Evolutionary conservation across 2,329 filamentous ascomycete species (phyloP).

Genomic region (Cyphellophora attinorum): DNA sequence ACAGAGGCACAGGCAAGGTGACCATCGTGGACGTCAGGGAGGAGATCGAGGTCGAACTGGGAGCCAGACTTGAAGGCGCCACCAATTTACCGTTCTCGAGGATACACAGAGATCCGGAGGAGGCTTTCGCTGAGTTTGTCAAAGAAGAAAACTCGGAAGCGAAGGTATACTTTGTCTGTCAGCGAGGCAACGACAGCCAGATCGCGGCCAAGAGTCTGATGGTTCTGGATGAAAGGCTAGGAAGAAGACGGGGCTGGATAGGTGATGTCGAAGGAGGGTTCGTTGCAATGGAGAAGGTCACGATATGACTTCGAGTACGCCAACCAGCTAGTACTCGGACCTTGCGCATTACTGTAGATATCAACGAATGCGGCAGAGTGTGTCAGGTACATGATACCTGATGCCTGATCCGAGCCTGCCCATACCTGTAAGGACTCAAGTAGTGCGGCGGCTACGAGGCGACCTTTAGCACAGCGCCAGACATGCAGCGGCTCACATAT

Average conservation of each 20-base stretch:
- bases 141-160: not conserved
- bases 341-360: too few relatives aligned
- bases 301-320: too few relatives aligned
- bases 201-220: conserved; percentile 32
- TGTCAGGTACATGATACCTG: too few relatives aligned
- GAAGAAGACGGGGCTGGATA: conserved; percentile 8
- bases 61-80: conserved; percentile 58
- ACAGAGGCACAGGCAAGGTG: conserved; percentile 10
- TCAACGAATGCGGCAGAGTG: too few relatives aligned
- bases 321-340: too few relatives aligned
- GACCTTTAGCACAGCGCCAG: too few relatives aligned
- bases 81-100: conserved; percentile 47
- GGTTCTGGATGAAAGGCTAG: conserved; percentile 14
- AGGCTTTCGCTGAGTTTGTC: conserved; percentile 9
- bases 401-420: too few relatives aligned
- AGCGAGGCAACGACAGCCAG: conserved; percentile 41
- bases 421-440: too few relatives aligned
- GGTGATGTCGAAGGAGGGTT: conserved; percentile 18
- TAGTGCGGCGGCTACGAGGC: too few relatives aligned
- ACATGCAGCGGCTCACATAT: too few relatives aligned
- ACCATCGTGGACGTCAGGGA: conserved; percentile 71
- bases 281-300: conserved; percentile 14
- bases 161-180: conserved; percentile 36
- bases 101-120: conserved; percentile 23
- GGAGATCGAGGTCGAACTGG: conserved; percentile 74